Conservation (phyloP, 1,284 basidiomycete genomes). For the Apiotrichum veenhuisii region DNA sequence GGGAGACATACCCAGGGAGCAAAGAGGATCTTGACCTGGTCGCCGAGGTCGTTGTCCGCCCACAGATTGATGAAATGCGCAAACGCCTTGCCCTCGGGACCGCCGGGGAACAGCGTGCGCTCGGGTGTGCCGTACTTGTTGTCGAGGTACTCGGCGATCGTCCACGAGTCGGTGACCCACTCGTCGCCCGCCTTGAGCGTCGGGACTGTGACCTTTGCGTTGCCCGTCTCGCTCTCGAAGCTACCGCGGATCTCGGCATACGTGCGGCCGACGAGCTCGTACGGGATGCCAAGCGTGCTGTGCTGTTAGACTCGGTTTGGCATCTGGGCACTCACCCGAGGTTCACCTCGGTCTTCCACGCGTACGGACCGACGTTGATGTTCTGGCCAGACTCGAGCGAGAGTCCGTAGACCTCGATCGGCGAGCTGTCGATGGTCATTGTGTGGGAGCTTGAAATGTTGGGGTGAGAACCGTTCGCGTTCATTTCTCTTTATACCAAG, state of each 20-base stretch:
- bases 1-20: constrained; percentile 4
- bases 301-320: too few relatives aligned
- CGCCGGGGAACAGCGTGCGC: constrained; percentile 27
- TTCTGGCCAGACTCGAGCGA: constrained; percentile 11
- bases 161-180: constrained; percentile 34
- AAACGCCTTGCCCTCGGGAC: constrained; percentile 17
- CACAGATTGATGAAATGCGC: constrained; percentile 30
- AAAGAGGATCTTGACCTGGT: constrained; percentile 21
- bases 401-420: constrained; percentile 10
- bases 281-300: constrained; percentile 27
- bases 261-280: constrained; percentile 13
- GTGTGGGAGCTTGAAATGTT: neutral
- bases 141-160: constrained; percentile 38
- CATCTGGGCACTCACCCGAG: neutral
- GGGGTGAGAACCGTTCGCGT: too few relatives aligned
- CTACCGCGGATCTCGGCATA: constrained; percentile 29
- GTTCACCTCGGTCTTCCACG: constrained; percentile 17
- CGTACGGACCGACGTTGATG: constrained; percentile 17
- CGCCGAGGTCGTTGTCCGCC: constrained; percentile 25
- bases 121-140: constrained; percentile 21
- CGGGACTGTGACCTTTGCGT: constrained; percentile 35
- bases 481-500: too few relatives aligned
- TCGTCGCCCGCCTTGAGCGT: constrained; percentile 24
- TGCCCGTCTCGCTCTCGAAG: constrained; percentile 26
- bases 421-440: constrained; percentile 2